Percentiles rank a stretch among this genome's conserved stretches.
Conservation (phyloP, 78 protist species). For the Bigelowiella natans region DNA sequence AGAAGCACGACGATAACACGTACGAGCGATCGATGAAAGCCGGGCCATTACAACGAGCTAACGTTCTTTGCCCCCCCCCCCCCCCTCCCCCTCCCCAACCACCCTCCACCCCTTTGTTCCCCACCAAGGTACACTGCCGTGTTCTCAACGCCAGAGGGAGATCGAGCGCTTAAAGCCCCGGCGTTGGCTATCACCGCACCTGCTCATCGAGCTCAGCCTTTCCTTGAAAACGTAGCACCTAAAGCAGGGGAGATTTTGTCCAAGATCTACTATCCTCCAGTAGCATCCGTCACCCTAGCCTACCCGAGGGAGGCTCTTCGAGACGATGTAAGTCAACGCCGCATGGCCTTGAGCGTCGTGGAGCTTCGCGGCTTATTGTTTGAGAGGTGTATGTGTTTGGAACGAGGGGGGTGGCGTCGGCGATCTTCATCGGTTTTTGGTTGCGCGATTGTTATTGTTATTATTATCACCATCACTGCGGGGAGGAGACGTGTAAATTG, state of each 20-base stretch:
- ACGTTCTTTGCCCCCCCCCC: neutral
- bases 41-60: neutral
- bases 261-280: conserved; percentile 24
- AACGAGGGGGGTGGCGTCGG: no score
- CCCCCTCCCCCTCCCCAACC: neutral
- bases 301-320: neutral
- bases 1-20: neutral
- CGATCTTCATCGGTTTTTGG: no score
- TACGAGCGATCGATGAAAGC: neutral
- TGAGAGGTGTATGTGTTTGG: no score
- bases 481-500: no score
- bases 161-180: neutral
- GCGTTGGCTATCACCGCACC: conserved; percentile 7
- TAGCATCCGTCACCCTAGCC: conserved; percentile 29
- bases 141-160: conserved; percentile 12
- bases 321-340: neutral
- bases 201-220: conserved; percentile 1
- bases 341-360: no score
- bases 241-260: neutral
- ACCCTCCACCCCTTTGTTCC: neutral
- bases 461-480: no score
- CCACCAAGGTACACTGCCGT: neutral
- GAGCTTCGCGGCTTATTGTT: no score
- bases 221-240: neutral
- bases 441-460: no score